A percentile compares a stretch with the other conserved stretches of the same genome.
These are phyloP conservation scores for Cystoderma amianthinum DNA, from an alignment of 768 basidiomycete genomes.

Conservation along the genomic window DNA sequence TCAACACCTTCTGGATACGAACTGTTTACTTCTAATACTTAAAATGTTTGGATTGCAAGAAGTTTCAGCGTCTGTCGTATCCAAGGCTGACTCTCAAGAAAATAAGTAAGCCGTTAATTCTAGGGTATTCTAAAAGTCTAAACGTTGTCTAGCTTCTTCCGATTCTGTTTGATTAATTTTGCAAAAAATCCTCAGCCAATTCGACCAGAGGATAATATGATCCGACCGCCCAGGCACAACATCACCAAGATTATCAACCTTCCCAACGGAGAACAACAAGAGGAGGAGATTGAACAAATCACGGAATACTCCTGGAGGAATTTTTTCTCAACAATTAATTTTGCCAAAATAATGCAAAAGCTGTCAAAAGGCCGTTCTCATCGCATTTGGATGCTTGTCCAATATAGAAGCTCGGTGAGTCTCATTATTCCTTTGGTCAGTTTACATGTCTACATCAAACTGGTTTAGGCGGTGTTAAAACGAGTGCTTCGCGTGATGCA, in stretches of 20 bases:
- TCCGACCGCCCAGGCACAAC: conserved; percentile 52
- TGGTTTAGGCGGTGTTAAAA: conserved; percentile 87
- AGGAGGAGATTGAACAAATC: conserved; percentile 88
- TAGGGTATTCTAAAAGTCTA: background rate
- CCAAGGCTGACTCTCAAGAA: conserved; percentile 82
- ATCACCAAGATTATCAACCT: conserved; percentile 48
- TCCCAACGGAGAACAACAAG: conserved; percentile 68
- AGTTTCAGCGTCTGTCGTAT: conserved; percentile 74
- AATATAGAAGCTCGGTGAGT: conserved; percentile 95
- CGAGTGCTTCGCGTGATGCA: conserved; percentile 91
- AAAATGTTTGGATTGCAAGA: conserved; percentile 99
- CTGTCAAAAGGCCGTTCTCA: conserved; percentile 92
- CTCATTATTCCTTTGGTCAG: background rate
- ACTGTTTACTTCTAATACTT: conserved; percentile 85
- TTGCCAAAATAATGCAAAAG: conserved; percentile 97
- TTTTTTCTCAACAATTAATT: conserved; percentile 96
- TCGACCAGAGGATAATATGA: conserved; percentile 60
- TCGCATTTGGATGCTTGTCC: conserved; percentile 91
- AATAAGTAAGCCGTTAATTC: conserved; percentile 51
- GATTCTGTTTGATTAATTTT: conserved; percentile 79
- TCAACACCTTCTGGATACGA: conserved; percentile 92
- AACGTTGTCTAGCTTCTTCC: conserved; percentile 76
- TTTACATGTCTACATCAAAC: background rate
- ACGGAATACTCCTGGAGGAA: conserved; percentile 97
- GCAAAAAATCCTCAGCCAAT: conserved; percentile 55